These are phyloP conservation scores for Rhodamnia argentea DNA, from an alignment of 345 rosid genomes.

Conservation along the genomic window DNA sequence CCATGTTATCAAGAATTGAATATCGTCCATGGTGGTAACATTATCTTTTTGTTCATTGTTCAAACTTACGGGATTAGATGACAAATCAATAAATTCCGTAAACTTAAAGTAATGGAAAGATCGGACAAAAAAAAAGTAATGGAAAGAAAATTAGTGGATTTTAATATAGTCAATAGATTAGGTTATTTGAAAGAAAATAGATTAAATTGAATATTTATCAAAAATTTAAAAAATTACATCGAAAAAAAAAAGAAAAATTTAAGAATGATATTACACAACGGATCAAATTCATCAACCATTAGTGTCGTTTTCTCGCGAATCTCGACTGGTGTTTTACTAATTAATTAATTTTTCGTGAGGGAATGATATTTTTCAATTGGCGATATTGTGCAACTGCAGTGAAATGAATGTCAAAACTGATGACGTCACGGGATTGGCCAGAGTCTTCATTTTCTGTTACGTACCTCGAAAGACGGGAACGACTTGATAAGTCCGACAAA, in stretches of 20 bases:
- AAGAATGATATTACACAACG: fast-evolving
- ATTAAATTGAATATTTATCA: fast-evolving
- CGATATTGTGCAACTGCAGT: not conserved
- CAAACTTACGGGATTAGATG: too few species aligned
- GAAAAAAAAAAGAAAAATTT: too few species aligned
- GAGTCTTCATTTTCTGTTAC: not conserved
- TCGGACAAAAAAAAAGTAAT: too few species aligned
- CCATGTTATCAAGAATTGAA: too few species aligned
- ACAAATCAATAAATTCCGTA: too few species aligned
- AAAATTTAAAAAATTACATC: fast-evolving
- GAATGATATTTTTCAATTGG: too few species aligned
- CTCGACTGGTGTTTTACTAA: not conserved
- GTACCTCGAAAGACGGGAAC: not conserved
- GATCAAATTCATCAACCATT: fast-evolving
- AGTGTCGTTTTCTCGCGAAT: not conserved
- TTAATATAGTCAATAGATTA: too few species aligned
- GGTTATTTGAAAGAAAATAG: too few species aligned
- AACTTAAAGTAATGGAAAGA: too few species aligned
- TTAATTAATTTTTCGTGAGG: not conserved
- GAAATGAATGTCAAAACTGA: not conserved
- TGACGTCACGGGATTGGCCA: not conserved
- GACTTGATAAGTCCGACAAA: not conserved
- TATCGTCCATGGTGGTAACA: too few species aligned
- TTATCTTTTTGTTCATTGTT: too few species aligned
- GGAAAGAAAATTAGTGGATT: too few species aligned